Evolutionary conservation across 768 basidiomycete genomes (phyloP).

Genomic region (Pleurotus platypus): DNA sequence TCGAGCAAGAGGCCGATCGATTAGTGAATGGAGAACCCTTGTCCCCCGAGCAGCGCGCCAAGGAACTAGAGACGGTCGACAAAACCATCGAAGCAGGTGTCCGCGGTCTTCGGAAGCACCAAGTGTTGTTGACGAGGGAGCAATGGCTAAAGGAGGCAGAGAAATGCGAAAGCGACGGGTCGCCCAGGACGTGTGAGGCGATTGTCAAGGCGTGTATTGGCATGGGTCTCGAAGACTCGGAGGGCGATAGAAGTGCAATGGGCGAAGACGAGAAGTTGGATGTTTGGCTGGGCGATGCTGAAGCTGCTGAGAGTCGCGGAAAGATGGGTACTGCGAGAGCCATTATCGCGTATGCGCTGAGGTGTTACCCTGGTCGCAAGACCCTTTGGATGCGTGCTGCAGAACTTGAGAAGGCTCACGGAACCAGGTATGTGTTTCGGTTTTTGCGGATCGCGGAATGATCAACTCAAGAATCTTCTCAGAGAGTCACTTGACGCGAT

Average conservation of each 20-base stretch:
- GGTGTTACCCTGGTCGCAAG: slow-evolving; percentile 84
- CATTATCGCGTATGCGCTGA: slow-evolving; percentile 85
- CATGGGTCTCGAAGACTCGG: slow-evolving; percentile 72
- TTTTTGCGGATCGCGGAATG: background rate
- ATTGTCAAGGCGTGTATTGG: slow-evolving; percentile 92
- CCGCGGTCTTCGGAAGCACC: slow-evolving; percentile 70
- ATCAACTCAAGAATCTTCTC: background rate
- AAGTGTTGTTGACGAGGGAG: slow-evolving; percentile 84
- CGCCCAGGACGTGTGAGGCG: slow-evolving; percentile 84
- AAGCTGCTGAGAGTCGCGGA: slow-evolving; percentile 70
- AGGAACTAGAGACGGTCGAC: slow-evolving; percentile 75
- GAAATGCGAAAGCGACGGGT: slow-evolving; percentile 82
- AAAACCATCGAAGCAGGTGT: slow-evolving; percentile 88
- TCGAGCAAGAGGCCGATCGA: slow-evolving; percentile 76
- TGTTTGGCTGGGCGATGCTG: slow-evolving; percentile 91
- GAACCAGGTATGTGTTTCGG: slow-evolving; percentile 53
- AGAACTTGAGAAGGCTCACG: slow-evolving; percentile 89
- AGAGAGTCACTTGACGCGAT: slow-evolving; percentile 82
- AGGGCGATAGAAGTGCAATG: background rate
- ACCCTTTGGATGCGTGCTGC: slow-evolving; percentile 90
- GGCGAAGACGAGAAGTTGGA: slow-evolving; percentile 83
- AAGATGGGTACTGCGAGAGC: slow-evolving; percentile 83
- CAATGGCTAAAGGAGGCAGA: slow-evolving; percentile 98
- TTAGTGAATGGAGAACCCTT: slow-evolving; percentile 34
- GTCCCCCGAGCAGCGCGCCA: slow-evolving; percentile 47